phyloP scores from a whole-genome alignment of 208 protist species.

The Trypanosomatidae sp. region DNA sequence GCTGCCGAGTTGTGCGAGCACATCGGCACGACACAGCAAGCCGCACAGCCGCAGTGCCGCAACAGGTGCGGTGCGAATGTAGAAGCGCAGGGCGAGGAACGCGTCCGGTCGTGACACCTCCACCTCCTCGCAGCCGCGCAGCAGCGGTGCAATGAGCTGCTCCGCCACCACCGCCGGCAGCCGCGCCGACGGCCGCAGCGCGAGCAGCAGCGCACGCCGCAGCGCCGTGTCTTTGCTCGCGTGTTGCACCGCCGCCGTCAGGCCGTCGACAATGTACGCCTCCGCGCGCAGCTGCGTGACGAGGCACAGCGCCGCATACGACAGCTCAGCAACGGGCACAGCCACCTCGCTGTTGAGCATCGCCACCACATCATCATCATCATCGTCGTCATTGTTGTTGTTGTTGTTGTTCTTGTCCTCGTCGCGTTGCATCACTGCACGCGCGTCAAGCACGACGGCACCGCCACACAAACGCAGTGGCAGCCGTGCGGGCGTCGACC shows the following conservation, averaged over 20 bases:
- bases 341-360: conserved; percentile 51
- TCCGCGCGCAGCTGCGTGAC: conserved; percentile 24
- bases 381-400: too few relatives aligned
- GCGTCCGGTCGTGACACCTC: conserved; percentile 70
- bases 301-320: conserved; percentile 43
- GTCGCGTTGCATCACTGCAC: too few relatives aligned
- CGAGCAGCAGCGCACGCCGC: conserved; percentile 52
- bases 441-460: too few relatives aligned
- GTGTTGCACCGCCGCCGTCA: conserved; percentile 33
- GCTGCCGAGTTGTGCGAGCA: not conserved
- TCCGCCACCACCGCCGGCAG: conserved; percentile 17
- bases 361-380: conserved; percentile 8
- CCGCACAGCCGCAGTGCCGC: too few relatives aligned
- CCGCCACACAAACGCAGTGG: too few relatives aligned
- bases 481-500: too few relatives aligned
- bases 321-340: conserved; percentile 41
- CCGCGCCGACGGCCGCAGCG: conserved; percentile 18
- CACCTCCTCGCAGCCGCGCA: conserved; percentile 61
- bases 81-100: conserved; percentile 55
- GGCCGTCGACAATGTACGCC: conserved; percentile 24
- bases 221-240: conserved; percentile 34
- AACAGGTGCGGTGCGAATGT: conserved; percentile 15
- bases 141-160: conserved; percentile 23
- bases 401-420: too few relatives aligned
- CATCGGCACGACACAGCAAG: too few relatives aligned